These are phyloP conservation scores for Physcia stellaris DNA, from an alignment of 495 filamentous ascomycete species.

Conservation along the genomic window DNA sequence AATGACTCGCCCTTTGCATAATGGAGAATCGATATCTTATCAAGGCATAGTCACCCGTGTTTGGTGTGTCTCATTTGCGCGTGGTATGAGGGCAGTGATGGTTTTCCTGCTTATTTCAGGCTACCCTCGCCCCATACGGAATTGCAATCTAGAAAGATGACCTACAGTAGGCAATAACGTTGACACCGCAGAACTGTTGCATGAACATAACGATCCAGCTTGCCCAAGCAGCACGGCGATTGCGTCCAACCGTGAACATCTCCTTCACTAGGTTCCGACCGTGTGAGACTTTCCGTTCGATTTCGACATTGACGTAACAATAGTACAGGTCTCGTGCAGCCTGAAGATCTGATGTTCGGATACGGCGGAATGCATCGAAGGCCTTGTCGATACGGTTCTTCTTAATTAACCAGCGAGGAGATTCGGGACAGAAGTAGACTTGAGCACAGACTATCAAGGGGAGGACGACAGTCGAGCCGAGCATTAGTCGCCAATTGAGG, in stretches of 20 bases:
- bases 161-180: slow-evolving; percentile 23
- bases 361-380: slow-evolving; percentile 26
- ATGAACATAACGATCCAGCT: slow-evolving; percentile 36
- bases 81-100: too few species aligned
- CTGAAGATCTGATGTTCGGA: slow-evolving; percentile 32
- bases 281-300: slow-evolving; percentile 28
- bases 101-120: slow-evolving; percentile 30
- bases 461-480: too few species aligned
- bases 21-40: too few species aligned
- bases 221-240: too few species aligned
- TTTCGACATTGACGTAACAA: slow-evolving; percentile 28
- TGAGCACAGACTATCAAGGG: slow-evolving; percentile 31
- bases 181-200: slow-evolving; percentile 38
- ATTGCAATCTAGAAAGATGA: slow-evolving; percentile 55
- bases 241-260: slow-evolving; percentile 37
- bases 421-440: slow-evolving; percentile 50
- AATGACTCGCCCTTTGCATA: too few species aligned
- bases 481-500: too few species aligned
- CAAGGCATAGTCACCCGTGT: too few species aligned
- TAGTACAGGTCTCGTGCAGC: slow-evolving; percentile 41
- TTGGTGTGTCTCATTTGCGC: too few species aligned
- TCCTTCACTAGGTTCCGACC: slow-evolving; percentile 34
- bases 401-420: slow-evolving; percentile 51
- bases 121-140: slow-evolving; percentile 73
- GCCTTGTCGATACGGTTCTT: slow-evolving; percentile 31